These are phyloP conservation scores for Candida coleopterorum DNA, from an alignment of 805 yeast genomes.

Conservation along the genomic window DNA sequence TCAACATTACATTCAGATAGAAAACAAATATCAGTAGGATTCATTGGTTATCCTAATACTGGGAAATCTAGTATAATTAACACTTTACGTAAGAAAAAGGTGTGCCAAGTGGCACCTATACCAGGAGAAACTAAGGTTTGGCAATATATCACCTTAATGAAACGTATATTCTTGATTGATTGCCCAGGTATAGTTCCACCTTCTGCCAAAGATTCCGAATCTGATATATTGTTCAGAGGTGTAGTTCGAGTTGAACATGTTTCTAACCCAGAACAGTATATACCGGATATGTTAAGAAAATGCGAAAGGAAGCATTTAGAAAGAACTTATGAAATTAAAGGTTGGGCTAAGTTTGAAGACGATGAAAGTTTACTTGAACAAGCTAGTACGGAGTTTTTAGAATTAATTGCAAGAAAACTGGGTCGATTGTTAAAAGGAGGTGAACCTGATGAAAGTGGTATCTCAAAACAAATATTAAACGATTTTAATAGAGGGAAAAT, in stretches of 20 bases:
- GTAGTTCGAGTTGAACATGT: slow-evolving; percentile 99
- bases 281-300: slow-evolving; percentile 77
- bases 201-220: slow-evolving; percentile 78
- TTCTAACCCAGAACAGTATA: slow-evolving; percentile 89
- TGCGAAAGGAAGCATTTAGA: slow-evolving; percentile 89
- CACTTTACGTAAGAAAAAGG: slow-evolving; percentile 90
- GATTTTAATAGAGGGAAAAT: slow-evolving; percentile 97
- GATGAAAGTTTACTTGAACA: slow-evolving; percentile 43
- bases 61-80: slow-evolving; percentile 96
- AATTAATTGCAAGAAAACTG: slow-evolving; percentile 84
- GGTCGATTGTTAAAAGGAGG: slow-evolving; percentile 96
- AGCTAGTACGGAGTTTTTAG: slow-evolving; percentile 67
- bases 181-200: slow-evolving; percentile 99
- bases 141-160: slow-evolving; percentile 98
- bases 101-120: slow-evolving; percentile 94
- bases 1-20: slow-evolving; percentile 87
- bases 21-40: slow-evolving; percentile 94
- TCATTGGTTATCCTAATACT: slow-evolving; percentile 97
- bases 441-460: slow-evolving; percentile 94
- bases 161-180: slow-evolving; percentile 89
- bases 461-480: slow-evolving; percentile 82
- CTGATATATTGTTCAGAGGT: slow-evolving; percentile 91
- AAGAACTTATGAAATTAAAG: slow-evolving; percentile 90
- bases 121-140: slow-evolving; percentile 99
- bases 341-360: slow-evolving; percentile 61